A percentile compares a stretch with the other conserved stretches of the same genome.
Conservation (phyloP, 805 yeast genomes). For the Clavispora fructus region DNA sequence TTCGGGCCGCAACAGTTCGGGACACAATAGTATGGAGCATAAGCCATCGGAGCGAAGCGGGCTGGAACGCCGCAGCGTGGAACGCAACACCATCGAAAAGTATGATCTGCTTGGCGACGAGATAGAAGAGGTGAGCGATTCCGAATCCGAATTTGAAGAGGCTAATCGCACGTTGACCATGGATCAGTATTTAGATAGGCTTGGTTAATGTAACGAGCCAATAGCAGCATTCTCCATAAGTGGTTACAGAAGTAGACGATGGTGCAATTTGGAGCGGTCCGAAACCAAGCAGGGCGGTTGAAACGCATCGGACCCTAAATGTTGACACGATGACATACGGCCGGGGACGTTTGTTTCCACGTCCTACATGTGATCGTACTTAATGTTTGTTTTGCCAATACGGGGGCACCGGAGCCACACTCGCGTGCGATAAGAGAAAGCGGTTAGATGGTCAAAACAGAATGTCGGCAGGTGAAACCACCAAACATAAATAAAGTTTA, state of each 20-base stretch:
- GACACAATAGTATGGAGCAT: neutral
- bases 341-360: neutral
- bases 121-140: neutral
- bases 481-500: too few species aligned
- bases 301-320: neutral
- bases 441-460: too few species aligned
- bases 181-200: slow-evolving; percentile 13
- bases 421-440: too few species aligned
- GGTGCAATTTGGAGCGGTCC: neutral
- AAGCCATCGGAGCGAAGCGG: neutral
- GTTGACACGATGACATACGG: neutral
- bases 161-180: slow-evolving; percentile 15
- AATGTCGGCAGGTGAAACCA: too few species aligned
- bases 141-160: slow-evolving; percentile 2
- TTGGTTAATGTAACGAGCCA: neutral
- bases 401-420: too few species aligned
- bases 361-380: neutral
- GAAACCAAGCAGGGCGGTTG: neutral
- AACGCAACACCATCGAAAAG: neutral
- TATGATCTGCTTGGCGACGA: neutral
- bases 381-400: too few species aligned
- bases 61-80: neutral
- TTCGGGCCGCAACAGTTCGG: neutral
- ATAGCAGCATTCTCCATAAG: neutral
- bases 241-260: neutral